Percentiles rank a stretch among this genome's conserved stretches.
Evolutionary conservation across 2,329 filamentous ascomycete genomes (phyloP).

Genomic region (Alternaria burnsii): DNA sequence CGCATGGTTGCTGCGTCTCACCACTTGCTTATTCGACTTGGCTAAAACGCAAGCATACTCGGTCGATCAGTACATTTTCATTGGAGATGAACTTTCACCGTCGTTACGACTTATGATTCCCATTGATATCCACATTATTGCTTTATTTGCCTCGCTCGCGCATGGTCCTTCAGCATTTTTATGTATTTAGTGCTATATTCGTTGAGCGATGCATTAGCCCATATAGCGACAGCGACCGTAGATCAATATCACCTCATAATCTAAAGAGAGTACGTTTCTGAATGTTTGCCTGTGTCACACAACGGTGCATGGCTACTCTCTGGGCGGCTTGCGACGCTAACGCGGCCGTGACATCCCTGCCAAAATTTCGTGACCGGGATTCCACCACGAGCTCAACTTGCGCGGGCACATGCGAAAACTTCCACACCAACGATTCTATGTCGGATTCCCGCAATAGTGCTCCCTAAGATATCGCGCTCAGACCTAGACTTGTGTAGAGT

Average conservation of each 20-base stretch:
- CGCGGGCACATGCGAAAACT: slow-evolving; percentile 2
- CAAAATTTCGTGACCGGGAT: slow-evolving; percentile 43
- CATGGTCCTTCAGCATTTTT: not conserved
- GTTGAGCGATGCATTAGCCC: not conserved
- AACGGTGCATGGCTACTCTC: not conserved
- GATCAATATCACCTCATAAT: not conserved
- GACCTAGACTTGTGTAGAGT: not conserved
- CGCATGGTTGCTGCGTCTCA: not conserved
- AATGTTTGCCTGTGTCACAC: not conserved
- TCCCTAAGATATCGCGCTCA: not conserved
- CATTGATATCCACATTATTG: slow-evolving; percentile 23
- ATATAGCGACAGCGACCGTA: not conserved
- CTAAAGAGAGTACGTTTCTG: not conserved
- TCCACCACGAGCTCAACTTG: slow-evolving; percentile 12
- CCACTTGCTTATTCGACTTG: slow-evolving; percentile 4
- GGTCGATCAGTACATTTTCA: not conserved
- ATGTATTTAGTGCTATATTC: slow-evolving; percentile 1
- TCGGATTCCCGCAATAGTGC: not conserved
- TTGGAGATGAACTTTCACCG: slow-evolving; percentile 1
- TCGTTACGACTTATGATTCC: slow-evolving; percentile 25
- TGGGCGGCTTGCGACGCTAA: slow-evolving; percentile 1
- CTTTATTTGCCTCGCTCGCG: slow-evolving; percentile 4
- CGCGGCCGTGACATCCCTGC: slow-evolving; percentile 41
- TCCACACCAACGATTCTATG: not conserved
- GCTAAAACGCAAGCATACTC: not conserved